Evolutionary conservation across 2,329 filamentous ascomycete species (phyloP).

Genomic region (Colletotrichum aenigma): DNA sequence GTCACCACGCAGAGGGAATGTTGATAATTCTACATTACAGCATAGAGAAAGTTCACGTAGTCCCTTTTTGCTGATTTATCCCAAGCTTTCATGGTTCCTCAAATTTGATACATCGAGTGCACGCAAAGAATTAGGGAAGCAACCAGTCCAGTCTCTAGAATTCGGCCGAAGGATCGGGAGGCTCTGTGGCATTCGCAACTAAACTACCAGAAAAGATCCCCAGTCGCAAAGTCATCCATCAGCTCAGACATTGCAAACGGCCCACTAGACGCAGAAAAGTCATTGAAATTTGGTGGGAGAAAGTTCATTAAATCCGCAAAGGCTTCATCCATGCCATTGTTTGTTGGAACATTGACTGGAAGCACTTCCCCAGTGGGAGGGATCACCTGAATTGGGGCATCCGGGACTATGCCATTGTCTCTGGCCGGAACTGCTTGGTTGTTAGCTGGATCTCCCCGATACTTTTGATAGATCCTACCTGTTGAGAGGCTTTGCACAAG

Average conservation of each 20-base stretch:
- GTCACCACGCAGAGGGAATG: background rate
- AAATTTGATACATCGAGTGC: background rate
- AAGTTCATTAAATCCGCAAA: background rate
- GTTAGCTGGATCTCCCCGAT: background rate
- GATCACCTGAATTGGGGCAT: background rate
- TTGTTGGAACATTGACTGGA: background rate
- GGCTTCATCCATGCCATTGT: background rate
- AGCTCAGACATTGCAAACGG: conserved; percentile 1
- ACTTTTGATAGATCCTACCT: background rate
- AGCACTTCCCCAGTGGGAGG: background rate
- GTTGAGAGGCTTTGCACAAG: background rate
- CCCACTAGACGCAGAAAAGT: background rate
- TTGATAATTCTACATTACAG: background rate
- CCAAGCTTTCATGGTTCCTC: background rate
- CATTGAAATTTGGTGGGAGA: conserved; percentile 6
- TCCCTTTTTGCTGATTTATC: background rate
- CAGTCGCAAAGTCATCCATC: conserved; percentile 5
- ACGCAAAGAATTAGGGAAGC: background rate
- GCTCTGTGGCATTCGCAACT: background rate
- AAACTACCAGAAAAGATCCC: conserved; percentile 12
- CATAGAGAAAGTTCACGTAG: background rate
- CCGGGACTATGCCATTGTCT: no score
- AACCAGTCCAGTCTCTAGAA: background rate
- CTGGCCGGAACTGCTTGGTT: background rate
- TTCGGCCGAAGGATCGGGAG: background rate